Conservation (phyloP, 1,284 basidiomycete genomes). For the Fomitopsis palustris region DNA sequence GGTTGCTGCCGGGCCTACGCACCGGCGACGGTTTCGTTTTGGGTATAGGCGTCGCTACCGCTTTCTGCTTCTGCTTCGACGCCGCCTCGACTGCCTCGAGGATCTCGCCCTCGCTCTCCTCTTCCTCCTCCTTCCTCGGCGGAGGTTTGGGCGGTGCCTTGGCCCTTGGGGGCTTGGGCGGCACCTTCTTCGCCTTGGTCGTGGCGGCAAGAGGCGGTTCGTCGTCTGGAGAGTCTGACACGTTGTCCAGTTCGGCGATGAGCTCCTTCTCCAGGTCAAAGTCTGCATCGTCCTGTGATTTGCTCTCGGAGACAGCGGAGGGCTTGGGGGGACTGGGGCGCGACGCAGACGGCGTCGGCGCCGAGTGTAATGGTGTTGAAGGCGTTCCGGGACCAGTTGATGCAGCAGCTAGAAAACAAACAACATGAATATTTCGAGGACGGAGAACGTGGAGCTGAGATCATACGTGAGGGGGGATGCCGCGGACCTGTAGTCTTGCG, state of each 20-base stretch:
- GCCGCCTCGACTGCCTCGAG: conserved; percentile 9
- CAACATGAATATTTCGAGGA: not conserved
- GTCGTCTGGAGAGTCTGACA: conserved; percentile 42
- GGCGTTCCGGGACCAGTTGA: conserved; percentile 10
- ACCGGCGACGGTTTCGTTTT: conserved; percentile 9
- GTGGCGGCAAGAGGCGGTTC: conserved; percentile 19
- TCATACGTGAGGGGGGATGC: conserved; percentile 44
- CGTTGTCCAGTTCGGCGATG: conserved; percentile 32
- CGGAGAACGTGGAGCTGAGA: not conserved
- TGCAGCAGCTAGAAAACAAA: not conserved
- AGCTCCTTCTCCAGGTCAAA: conserved; percentile 31
- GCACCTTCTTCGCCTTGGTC: conserved; percentile 21
- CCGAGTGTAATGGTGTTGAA: conserved; percentile 13
- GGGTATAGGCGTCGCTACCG: not conserved
- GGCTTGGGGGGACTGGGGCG: conserved; percentile 10
- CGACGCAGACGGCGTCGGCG: conserved; percentile 19
- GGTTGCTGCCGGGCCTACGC: conserved; percentile 18
- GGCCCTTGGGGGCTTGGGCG: conserved; percentile 13
- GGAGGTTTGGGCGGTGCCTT: not conserved
- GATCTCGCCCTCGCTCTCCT: conserved; percentile 32
- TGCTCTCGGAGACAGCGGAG: not conserved
- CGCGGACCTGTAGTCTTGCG: conserved; percentile 38
- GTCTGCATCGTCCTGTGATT: not conserved
- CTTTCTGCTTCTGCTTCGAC: not conserved
- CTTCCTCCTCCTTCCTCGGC: conserved; percentile 31